Conservation (phyloP, 2,329 filamentous ascomycete species). For the Rasamsonia emersonii region DNA sequence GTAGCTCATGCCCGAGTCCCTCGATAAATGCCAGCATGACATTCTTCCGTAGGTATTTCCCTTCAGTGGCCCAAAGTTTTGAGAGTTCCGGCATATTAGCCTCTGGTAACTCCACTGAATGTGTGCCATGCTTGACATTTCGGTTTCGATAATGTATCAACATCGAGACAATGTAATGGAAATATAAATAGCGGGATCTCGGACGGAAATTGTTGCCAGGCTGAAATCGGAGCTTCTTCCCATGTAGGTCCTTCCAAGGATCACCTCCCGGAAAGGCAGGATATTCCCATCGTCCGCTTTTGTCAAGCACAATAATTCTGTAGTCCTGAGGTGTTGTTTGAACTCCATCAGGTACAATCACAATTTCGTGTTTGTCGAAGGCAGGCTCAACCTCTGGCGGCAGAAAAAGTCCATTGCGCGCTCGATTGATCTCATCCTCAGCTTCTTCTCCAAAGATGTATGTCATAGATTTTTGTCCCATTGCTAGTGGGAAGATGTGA, state of each 20-base stretch:
- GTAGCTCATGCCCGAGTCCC: background rate
- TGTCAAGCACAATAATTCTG: background rate
- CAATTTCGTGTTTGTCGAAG: conserved; percentile 4
- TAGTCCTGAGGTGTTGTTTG: background rate
- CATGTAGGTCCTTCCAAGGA: conserved; percentile 2
- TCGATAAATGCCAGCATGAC: conserved; percentile 3
- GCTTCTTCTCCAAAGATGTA: conserved; percentile 9
- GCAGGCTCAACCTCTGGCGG: background rate
- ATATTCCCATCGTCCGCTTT: background rate
- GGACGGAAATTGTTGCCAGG: background rate
- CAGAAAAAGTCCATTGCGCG: conserved; percentile 7
- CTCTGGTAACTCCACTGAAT: background rate
- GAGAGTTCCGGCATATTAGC: conserved; percentile 1
- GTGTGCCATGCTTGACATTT: background rate
- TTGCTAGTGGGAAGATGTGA: conserved; percentile 8
- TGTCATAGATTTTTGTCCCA: conserved; percentile 5
- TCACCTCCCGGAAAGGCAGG: background rate
- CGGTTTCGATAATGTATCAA: background rate
- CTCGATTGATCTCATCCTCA: conserved; percentile 6
- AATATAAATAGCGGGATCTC: conserved; percentile 4
- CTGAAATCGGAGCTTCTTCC: conserved; percentile 2
- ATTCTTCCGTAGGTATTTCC: conserved; percentile 5
- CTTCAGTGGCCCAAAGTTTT: conserved; percentile 2
- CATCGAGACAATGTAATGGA: conserved; percentile 1
- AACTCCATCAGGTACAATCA: background rate